These are phyloP conservation scores for Ceratocystis ficicola DNA, from an alignment of 2,329 filamentous ascomycete genomes.

Conservation along the genomic window DNA sequence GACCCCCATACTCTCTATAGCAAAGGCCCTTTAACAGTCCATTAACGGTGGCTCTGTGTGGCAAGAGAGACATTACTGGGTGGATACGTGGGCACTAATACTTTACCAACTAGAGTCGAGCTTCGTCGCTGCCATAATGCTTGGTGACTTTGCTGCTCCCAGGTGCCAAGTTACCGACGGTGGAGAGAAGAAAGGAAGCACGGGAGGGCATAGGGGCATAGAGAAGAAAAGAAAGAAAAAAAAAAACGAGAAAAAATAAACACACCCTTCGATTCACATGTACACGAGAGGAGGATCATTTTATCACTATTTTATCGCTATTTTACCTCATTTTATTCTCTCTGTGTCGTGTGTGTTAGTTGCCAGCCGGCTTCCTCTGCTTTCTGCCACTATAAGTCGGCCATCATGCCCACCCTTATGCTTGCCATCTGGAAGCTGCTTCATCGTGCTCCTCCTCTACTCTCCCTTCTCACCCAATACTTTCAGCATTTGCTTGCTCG, in stretches of 20 bases:
- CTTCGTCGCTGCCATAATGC: not conserved
- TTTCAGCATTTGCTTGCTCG: not conserved
- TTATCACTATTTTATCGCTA: no score
- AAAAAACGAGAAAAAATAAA: no score
- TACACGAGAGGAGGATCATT: no score
- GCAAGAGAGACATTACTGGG: not conserved
- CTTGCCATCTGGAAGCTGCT: not conserved
- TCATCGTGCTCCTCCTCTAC: not conserved
- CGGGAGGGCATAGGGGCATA: not conserved
- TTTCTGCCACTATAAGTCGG: not conserved
- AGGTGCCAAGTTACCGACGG: not conserved
- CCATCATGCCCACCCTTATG: slow-evolving; percentile 4
- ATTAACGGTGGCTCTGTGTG: not conserved
- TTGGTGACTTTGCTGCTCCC: not conserved
- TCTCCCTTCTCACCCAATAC: not conserved
- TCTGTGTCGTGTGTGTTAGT: not conserved
- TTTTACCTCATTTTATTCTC: slow-evolving; percentile 3
- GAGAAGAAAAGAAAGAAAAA: no score
- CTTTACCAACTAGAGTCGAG: not conserved
- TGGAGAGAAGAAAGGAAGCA: slow-evolving; percentile 2
- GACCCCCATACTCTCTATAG: not conserved
- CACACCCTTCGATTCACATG: no score
- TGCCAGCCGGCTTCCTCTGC: not conserved
- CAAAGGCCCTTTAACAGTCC: not conserved
- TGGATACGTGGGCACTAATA: not conserved